A percentile compares a stretch with the other conserved stretches of the same genome.
phyloP scores from a whole-genome alignment of 2,329 filamentous ascomycete genomes.

The Diaporthe sp. region DNA sequence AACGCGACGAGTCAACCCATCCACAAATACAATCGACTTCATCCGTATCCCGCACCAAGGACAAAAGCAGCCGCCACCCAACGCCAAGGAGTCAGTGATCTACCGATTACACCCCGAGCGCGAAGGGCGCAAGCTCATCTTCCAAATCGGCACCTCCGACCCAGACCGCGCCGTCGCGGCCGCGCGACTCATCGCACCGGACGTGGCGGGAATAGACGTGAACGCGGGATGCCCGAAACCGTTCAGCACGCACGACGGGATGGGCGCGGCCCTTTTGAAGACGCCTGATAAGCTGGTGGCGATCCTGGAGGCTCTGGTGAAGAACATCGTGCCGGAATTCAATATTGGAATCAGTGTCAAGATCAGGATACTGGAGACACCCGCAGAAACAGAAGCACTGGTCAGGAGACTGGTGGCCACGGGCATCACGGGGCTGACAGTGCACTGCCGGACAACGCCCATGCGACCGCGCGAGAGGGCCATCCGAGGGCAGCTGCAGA shows the following conservation, averaged over 20 bases:
- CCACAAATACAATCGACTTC: conserved; percentile 87
- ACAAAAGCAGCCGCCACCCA: conserved; percentile 68
- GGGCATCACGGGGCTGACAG: conserved; percentile 91
- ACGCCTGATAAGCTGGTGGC: conserved; percentile 87
- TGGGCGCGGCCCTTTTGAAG: conserved; percentile 92
- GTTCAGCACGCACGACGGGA: conserved; percentile 92
- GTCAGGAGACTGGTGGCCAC: conserved; percentile 86
- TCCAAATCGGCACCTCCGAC: conserved; percentile 91
- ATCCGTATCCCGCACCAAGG: conserved; percentile 81
- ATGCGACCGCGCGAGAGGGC: conserved; percentile 94
- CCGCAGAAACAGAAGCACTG: conserved; percentile 80
- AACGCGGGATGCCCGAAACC: conserved; percentile 99
- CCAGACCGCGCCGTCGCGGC: conserved; percentile 87
- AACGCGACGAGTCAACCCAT: conserved; percentile 80
- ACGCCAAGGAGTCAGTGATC: conserved; percentile 77
- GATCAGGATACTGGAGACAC: conserved; percentile 87
- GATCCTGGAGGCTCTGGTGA: conserved; percentile 81
- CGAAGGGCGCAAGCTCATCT: conserved; percentile 84
- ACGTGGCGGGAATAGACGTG: conserved; percentile 95
- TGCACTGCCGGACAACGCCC: conserved; percentile 95
- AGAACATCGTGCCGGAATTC: conserved; percentile 81
- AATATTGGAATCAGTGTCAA: conserved; percentile 97
- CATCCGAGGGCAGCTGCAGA: conserved; percentile 86
- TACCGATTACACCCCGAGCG: conserved; percentile 85
- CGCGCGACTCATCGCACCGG: conserved; percentile 84